phyloP scores from a whole-genome alignment of 164 flowering plant species.

The Tetracentron sinense region DNA sequence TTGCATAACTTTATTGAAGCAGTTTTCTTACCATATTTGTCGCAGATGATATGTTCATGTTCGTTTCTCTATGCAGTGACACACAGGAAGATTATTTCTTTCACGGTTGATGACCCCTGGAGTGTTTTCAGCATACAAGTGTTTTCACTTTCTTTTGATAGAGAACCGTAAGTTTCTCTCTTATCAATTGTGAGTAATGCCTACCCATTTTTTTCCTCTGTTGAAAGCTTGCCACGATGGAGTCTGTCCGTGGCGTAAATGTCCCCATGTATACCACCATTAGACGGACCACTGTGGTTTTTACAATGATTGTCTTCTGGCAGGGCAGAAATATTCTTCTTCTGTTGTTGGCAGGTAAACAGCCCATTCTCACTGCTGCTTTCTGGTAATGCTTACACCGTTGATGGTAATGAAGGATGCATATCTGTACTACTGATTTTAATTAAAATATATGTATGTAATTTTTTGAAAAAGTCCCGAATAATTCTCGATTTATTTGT shows the following conservation, averaged over 20 bases:
- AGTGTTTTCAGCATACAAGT: conserved; percentile 10
- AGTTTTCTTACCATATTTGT: conserved; percentile 2
- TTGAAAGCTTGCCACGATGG: conserved; percentile 72
- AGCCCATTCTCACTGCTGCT: conserved; percentile 3
- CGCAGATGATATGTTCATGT: conserved; percentile 57
- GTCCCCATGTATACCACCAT: conserved; percentile 96
- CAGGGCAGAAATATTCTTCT: conserved; percentile 55
- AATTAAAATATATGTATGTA: no score
- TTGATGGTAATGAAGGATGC: conserved; percentile 2
- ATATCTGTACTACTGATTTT: no score
- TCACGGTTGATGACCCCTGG: conserved; percentile 39
- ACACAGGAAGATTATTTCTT: conserved; percentile 55
- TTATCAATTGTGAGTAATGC: neutral
- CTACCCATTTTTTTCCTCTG: neutral
- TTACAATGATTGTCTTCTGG: conserved; percentile 62
- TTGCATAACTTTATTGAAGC: conserved; percentile 4
- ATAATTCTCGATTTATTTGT: no score
- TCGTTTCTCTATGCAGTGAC: conserved; percentile 58
- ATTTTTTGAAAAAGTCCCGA: no score
- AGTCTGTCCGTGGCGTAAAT: conserved; percentile 73
- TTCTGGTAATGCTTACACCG: neutral
- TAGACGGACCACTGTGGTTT: conserved; percentile 79
- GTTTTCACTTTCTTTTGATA: no score
- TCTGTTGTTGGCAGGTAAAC: conserved; percentile 59
- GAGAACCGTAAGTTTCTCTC: neutral